Base-by-base conservation (phyloP, 257 asterid species). In the Solanum etuberosum region DNA sequence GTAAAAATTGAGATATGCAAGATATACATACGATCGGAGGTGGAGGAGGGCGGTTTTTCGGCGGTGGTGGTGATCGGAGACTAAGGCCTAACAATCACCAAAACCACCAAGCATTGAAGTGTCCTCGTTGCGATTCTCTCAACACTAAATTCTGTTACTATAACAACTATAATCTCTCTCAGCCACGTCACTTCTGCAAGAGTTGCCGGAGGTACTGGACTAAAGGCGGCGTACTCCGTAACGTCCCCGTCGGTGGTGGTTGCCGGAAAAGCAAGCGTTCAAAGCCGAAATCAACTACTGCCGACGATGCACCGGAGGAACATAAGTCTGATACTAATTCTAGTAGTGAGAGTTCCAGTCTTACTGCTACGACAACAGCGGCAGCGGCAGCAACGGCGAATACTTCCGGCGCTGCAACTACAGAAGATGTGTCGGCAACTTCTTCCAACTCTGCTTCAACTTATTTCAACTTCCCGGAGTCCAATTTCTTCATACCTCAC, bases 121-220 rank as follows among this genome's bases (percentile, higher is more conserved):
- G 99, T 68, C 99, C 99, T 5, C 98, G 99, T 27, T 96, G 99
- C 77, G 98, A 95, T 34, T 96, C 99, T 32, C 85, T 89, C 88
- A 95, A 96, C 90, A 96, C 99, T 2, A 96, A 96, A 35, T 96
- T 96, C 29, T 96, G 99, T 59, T 96, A 96, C 92, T 96, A 92
- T 87, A 96, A 96, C 82, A 96, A 96, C 89, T 96, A 96, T 88
- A 96, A 96, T 86, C 94, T 93, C 29, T 96, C 99, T 3, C 99
- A 96, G 93, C 99, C 99, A 25, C 94, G 99, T 4, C 95, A 96
- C 93, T 96, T 93, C 88, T 96, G 99, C 90, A 96, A 96, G 90
- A 91, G 90, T 92, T 95, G 99, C 91, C 94, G 98, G 48, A 90
- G 99, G 31, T 96, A 96, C 90, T 96, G 99, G 99, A 96, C 99